Percentiles rank a stretch among this genome's conserved stretches.
Evolutionary conservation across 139 green algal genomes (phyloP).

Genomic region (Monoraphidium neglectum): DNA sequence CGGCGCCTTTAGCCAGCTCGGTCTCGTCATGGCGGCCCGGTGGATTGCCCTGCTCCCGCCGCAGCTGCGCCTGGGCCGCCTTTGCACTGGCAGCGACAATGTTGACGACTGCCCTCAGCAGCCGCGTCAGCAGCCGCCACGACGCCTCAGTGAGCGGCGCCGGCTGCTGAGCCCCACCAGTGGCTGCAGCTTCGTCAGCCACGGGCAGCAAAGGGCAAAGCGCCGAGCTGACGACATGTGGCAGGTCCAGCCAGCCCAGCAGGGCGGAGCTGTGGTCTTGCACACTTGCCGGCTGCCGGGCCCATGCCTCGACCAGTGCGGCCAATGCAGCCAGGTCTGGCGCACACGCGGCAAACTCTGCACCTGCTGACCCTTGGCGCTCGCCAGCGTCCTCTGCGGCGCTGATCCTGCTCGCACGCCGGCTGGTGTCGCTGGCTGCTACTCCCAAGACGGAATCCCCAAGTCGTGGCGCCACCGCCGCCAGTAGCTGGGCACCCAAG

Average conservation of each 20-base stretch:
- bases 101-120: conserved; percentile 2
- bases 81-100: too few relatives aligned
- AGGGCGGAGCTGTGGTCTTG: not conserved
- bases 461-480: not conserved
- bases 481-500: not conserved
- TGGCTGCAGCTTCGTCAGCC: not conserved
- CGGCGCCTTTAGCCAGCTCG: not conserved
- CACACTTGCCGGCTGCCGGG: not conserved
- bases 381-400: not conserved
- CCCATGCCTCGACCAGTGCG: not conserved
- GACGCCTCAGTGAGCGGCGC: not conserved
- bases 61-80: not conserved
- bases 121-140: conserved; percentile 7
- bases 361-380: not conserved
- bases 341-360: not conserved
- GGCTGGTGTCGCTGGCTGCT: not conserved
- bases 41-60: conserved; percentile 9
- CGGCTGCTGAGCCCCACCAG: not conserved
- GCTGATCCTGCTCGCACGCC: too few relatives aligned
- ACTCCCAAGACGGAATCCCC: not conserved
- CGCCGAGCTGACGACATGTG: not conserved
- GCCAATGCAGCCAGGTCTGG: not conserved
- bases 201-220: not conserved
- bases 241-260: too few relatives aligned
- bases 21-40: too few relatives aligned